Percentiles rank a stretch among this genome's conserved stretches.
Evolutionary conservation across 2,329 filamentous ascomycete species (phyloP).

Genomic region (Ceratocystis smalleyi): DNA sequence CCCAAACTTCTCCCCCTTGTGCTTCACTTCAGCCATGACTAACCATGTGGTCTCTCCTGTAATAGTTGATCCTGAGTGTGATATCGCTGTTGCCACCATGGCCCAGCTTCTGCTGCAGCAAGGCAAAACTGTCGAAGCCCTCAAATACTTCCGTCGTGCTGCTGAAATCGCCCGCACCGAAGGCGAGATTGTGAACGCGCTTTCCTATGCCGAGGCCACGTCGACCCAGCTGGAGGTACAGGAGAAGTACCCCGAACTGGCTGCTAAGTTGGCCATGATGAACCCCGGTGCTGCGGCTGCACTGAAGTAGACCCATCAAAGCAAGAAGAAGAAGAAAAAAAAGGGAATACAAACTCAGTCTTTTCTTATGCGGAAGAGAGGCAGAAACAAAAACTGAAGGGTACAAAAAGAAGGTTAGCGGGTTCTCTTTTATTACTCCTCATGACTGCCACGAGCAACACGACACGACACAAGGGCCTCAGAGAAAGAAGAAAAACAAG

Average conservation of each 20-base stretch:
- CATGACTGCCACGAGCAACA: neutral
- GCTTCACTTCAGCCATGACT: neutral
- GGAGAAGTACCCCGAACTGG: conserved; percentile 70
- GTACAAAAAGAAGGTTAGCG: neutral
- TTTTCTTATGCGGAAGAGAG: neutral
- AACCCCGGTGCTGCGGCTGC: conserved; percentile 13
- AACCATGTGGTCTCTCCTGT: conserved; percentile 5
- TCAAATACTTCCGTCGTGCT: conserved; percentile 93
- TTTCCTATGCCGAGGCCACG: conserved; percentile 93
- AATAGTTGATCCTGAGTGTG: conserved; percentile 89
- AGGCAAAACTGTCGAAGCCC: conserved; percentile 86
- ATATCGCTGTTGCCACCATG: conserved; percentile 97
- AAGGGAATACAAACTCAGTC: neutral
- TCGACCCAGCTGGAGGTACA: conserved; percentile 87
- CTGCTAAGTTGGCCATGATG: conserved; percentile 40
- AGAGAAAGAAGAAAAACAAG: neutral
- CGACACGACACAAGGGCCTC: neutral
- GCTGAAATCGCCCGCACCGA: conserved; percentile 89
- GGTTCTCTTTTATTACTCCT: neutral
- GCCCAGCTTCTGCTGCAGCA: conserved; percentile 93
- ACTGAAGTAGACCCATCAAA: neutral
- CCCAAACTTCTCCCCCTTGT: neutral
- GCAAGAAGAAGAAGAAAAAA: neutral
- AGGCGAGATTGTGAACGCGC: conserved; percentile 85
- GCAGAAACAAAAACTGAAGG: neutral